Evolutionary conservation across 176 grass and related monocot species (phyloP), one percentile per base, ranked within the genome.

Genomic region (Coix lacrymajobi): DNA sequence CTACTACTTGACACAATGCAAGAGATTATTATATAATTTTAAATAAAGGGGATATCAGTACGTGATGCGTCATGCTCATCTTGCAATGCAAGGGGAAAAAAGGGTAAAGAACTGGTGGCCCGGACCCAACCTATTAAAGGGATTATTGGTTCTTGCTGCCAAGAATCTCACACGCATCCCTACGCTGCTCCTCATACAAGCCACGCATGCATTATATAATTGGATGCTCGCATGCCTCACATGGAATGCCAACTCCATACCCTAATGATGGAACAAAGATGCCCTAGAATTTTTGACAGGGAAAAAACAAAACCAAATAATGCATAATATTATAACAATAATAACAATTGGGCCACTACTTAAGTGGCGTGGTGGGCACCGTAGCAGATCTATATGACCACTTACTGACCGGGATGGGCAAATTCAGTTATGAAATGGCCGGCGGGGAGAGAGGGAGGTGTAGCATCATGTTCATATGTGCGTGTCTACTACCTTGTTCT

Each of bases 151-250:
- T 61, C 79, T 48, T 89, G 29, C 80, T 79, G 67, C 88, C 73
- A 90, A 86, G 79, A 90, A 86, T 90, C 88, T 90, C 84, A 90
- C 79, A 90, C 79, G 46, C 88, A 90, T 90, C 79, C 88, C 79
- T 67, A 90, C 63, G 84, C 73, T 82, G 37, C 66, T 30, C 66
- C 43, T 54, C 81, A 82, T 82, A 79, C 73, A 82, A 83, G 74
- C 46, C 73, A 73, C 36, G 31, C 38, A 73, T 29, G 65, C 72
- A 64, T 22, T 69, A 76, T 68, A 90, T 75, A 86, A 90, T 83
- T 86, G 79, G 84, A 73, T 79, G 84, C 67, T 87, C 66, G 85
- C 80, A 70, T 80, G 31, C 79, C 57, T 86, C 80, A 90, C 88
- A 90, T 90, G 88, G 88, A 87, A 90, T 87, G 88, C 84, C 84